Base-by-base conservation (phyloP, 768 basidiomycete genomes). In the Rhodotorula kratochvilovae region DNA sequence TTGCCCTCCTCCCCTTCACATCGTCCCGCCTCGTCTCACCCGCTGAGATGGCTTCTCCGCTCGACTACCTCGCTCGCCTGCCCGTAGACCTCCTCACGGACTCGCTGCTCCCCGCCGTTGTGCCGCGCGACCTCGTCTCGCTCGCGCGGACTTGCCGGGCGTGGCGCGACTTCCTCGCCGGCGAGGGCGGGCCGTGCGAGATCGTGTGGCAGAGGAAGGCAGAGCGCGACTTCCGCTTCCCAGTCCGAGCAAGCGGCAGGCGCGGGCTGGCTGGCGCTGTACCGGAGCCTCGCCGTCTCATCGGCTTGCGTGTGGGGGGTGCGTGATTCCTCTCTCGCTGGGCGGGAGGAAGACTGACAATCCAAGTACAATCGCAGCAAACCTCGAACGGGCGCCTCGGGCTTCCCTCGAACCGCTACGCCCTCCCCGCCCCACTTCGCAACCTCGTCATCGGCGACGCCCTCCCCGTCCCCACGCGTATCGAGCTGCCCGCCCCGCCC, bases 41-140 rank as follows among this genome's bases (percentile, higher is more conserved):
- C 13, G 39, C 39, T 39, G 39, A 13, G 13, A 39, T 39, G 39
- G 6, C 48, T 10, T 23, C 48, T 7, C 27, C 53, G 8, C 53
- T 8, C 16, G 56, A 73, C 17, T 29, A 43, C 1, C 66, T 89
- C 36, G 74, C 82, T 31, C 84, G 87, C 65, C 76, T 92, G 25
- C 91, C 92, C 5, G 78, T 88, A 35, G 91, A 94, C 79, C 82
- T 92, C n/a, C 79, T 92, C 42, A 80, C 90, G 33, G 91, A 93
- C 79, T 85, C 89, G 72, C 70, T 94, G 8, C 81, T 81, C 5
- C 79, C 80, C 0, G 58, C 60, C 16, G 81, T 91, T 39, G 80
- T 84, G 17, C 79, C 86, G 39, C 74, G 78, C 21, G 87, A 88
- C 78, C 81, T 93, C 31, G 80, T 87, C 6, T 81, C 81, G 54